Base-by-base conservation (phyloP, 164 flowering plant species). In the Stephania cephalantha region DNA sequence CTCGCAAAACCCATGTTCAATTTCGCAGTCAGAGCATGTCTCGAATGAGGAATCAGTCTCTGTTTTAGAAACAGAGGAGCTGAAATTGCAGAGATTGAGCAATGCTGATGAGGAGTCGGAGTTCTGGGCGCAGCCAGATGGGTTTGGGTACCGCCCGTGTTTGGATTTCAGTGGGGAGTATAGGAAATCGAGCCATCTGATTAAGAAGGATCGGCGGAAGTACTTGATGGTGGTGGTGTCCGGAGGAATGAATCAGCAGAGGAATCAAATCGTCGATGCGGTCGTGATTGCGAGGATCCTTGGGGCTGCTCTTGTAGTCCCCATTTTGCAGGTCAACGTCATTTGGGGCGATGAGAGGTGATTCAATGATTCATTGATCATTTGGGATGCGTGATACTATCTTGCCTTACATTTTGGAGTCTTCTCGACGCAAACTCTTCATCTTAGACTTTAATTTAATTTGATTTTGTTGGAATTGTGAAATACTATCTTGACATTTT, bases 271-370 rank as follows among this genome's bases (percentile, higher is more conserved):
- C 74, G 97, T 96, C 42, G 99, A 96, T 76, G 99, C 99, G 50
- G 97, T 92, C 30, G 97, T 96, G 11, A 92, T 96, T 78, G 99
- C 98, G 42, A 81, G 99, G 76, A 88, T 96, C 71, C 97, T 96
- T 68, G 98, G 98, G 0, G 98, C 99, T 79, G 87, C 95, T 74
- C 79, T 94, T 64, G 97, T 96, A 63, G 91, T 94, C 52, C 99
- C 99, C 15, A 85, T 92, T 63, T 80, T 96, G 85, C 99, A 96
- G 79, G 97, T 94, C 80, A 94, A 96, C 74, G 91, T 89, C 72
- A 88, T 96, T 10, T 94, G 97, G 97, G 97, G 94, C 11, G 98
- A 96, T 79, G 97, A 96, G 79, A 96, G 99, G 99, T 93, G 80
- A 72, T 50, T 20, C 0, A 35, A 35, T 35, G 42, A 2, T 35